Percentiles rank a stretch among this genome's conserved stretches.
Conservation (phyloP, 768 basidiomycete species). For the Hericium coralloides region DNA sequence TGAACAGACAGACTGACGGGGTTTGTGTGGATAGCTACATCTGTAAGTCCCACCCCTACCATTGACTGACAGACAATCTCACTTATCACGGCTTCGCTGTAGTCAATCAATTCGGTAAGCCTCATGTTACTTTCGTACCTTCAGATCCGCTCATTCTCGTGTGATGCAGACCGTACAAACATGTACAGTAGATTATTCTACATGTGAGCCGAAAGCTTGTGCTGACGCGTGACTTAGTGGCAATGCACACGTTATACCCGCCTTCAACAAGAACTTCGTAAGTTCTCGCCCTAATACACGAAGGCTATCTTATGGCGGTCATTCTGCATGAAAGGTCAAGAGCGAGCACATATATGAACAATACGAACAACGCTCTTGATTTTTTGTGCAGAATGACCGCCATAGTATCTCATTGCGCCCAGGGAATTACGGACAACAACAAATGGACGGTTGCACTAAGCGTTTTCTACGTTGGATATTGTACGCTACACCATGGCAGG, state of each 20-base stretch:
- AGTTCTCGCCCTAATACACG: constrained; percentile 7
- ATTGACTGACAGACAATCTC: not conserved
- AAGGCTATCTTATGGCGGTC: not conserved
- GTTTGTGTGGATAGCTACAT: constrained; percentile 29
- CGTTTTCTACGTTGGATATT: constrained; percentile 55
- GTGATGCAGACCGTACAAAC: constrained; percentile 40
- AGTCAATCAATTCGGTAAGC: constrained; percentile 19
- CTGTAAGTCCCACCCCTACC: constrained; percentile 27
- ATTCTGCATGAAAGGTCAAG: too few relatives aligned
- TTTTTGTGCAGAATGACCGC: too few relatives aligned
- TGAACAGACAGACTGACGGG: not conserved
- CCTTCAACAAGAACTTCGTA: constrained; percentile 47
- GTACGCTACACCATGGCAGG: constrained; percentile 22
- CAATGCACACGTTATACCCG: constrained; percentile 44
- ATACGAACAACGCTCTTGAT: too few relatives aligned
- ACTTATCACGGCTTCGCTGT: not conserved
- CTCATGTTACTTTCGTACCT: not conserved
- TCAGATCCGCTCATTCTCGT: not conserved
- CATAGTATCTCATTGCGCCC: too few relatives aligned
- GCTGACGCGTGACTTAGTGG: constrained; percentile 26
- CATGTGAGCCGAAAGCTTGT: not conserved
- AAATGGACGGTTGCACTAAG: constrained; percentile 50
- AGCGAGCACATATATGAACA: too few relatives aligned
- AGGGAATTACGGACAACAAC: constrained; percentile 44
- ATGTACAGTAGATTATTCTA: constrained; percentile 28